Conservation (phyloP, 148 eudicot species). For the Linanthus parryae region DNA sequence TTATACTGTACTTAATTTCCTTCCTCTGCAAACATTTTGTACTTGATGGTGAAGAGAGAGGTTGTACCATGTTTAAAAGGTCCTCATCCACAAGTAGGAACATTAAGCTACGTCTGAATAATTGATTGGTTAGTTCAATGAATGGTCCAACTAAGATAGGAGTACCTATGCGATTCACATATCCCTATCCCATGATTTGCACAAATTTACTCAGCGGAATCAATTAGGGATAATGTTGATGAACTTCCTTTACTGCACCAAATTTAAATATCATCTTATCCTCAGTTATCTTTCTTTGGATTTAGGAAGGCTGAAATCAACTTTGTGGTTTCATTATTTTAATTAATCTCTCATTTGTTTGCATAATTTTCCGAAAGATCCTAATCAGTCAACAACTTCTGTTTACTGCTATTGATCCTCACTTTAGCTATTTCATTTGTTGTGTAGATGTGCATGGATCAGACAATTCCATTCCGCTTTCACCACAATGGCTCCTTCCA, state of each 20-base stretch:
- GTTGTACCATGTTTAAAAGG: not conserved
- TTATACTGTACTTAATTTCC: no score
- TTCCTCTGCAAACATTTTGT: no score
- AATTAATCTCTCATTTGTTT: no score
- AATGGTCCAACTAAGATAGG: not conserved
- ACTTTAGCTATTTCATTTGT: slow-evolving; percentile 8
- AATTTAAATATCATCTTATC: no score
- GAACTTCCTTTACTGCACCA: not conserved
- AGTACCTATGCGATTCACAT: not conserved
- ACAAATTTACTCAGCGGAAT: not conserved
- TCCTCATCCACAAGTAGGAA: not conserved
- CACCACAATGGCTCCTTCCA: slow-evolving; percentile 95
- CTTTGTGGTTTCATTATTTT: no score
- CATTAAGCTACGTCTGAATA: not conserved
- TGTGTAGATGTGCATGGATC: slow-evolving; percentile 65
- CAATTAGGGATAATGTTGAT: not conserved
- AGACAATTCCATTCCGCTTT: slow-evolving; percentile 75
- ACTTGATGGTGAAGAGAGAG: no score
- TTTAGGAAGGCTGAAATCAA: no score
- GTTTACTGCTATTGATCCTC: not conserved
- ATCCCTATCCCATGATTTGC: not conserved
- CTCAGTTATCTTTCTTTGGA: no score
- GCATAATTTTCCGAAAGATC: not conserved
- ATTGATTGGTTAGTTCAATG: not conserved
- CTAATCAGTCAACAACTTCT: not conserved